Base-by-base conservation (phyloP, 2,329 filamentous ascomycete species). In the Periconia sp. region DNA sequence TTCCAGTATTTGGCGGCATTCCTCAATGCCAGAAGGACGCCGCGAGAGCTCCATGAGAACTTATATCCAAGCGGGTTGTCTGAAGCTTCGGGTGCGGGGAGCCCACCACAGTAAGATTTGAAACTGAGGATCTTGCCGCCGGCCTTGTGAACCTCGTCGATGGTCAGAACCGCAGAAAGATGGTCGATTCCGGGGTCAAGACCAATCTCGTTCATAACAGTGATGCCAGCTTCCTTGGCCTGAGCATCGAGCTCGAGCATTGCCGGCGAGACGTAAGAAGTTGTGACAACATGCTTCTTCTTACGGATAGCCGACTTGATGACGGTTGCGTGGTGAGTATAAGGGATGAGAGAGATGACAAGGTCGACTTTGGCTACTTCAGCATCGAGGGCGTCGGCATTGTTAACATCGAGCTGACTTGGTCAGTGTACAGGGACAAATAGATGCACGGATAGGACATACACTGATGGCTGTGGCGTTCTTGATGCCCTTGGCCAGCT, bases 241-340 rank as follows among this genome's bases (percentile, higher is more conserved):
- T 88, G 80, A 66, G 86, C 81, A 68, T 97, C 89, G 47, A 97
- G 85, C 80, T 92, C 93, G 78, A 88, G 77, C 92, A 97, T 97
- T 61, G 91, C 90, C 3, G 91, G 91, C 5, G 90, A 95, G 63
- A 96, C 90, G 72, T 97, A 97, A 61, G 86, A 91, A 30, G 93
- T 97, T 54, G 93, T 97, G 70, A 97, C 92, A 56, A 97, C 92
- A 80, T 97, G 81, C 84, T 93, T 96, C 89, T 96, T 97, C 69
- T 88, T 84, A 69, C 88, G 85, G 78, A 97, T 97, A 59, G 92
- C 93, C 35, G 89, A 87, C 83, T 96, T 93, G 85, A 97, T 95
- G 68, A 97, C 92, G 52, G 83, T 81, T 44, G 88, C 90, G 58
- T 73, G 71, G 63, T 60, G 67, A 35, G 69, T 74, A 64, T 97